Conservation (phyloP, 345 rosid genomes). For the Populus davidiana region DNA sequence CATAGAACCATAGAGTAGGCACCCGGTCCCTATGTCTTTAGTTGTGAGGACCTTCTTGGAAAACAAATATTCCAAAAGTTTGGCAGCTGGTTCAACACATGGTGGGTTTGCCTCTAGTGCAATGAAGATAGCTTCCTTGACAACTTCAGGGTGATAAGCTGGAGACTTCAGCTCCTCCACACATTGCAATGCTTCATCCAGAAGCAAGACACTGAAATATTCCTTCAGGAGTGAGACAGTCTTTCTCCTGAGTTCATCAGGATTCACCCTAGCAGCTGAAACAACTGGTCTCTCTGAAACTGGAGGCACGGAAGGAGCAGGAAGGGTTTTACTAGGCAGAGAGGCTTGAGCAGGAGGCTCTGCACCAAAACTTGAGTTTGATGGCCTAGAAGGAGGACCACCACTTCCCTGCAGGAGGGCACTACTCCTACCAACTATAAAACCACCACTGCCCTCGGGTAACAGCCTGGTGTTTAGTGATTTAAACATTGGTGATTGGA, state of each 20-base stretch:
- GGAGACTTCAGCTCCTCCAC: slow-evolving; percentile 68
- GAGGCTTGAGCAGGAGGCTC: slow-evolving; percentile 34
- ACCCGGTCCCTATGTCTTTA: slow-evolving; percentile 57
- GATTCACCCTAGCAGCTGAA: slow-evolving; percentile 34
- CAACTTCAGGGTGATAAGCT: slow-evolving; percentile 64
- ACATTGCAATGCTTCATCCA: slow-evolving; percentile 73
- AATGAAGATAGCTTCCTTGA: slow-evolving; percentile 71
- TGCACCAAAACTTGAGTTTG: slow-evolving; percentile 13
- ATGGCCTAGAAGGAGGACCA: slow-evolving; percentile 28
- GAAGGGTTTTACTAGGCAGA: slow-evolving; percentile 24
- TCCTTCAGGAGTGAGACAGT: slow-evolving; percentile 70
- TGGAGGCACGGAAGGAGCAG: slow-evolving; percentile 26
- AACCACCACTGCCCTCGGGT: slow-evolving; percentile 78
- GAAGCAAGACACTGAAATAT: slow-evolving; percentile 48
- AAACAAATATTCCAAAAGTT: slow-evolving; percentile 50
- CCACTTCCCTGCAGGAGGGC: slow-evolving; percentile 69
- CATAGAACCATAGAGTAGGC: slow-evolving; percentile 60
- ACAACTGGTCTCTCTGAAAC: slow-evolving; percentile 30
- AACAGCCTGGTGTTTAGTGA: slow-evolving; percentile 58
- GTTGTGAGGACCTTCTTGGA: slow-evolving; percentile 44
- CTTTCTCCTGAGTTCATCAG: slow-evolving; percentile 55
- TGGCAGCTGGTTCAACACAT: slow-evolving; percentile 41
- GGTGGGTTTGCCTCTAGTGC: slow-evolving; percentile 76
- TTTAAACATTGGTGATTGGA: slow-evolving; percentile 41
- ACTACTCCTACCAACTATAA: slow-evolving; percentile 64